phyloP scores from a whole-genome alignment of 805 yeast genomes.

The Yarrowia keelungensis region DNA sequence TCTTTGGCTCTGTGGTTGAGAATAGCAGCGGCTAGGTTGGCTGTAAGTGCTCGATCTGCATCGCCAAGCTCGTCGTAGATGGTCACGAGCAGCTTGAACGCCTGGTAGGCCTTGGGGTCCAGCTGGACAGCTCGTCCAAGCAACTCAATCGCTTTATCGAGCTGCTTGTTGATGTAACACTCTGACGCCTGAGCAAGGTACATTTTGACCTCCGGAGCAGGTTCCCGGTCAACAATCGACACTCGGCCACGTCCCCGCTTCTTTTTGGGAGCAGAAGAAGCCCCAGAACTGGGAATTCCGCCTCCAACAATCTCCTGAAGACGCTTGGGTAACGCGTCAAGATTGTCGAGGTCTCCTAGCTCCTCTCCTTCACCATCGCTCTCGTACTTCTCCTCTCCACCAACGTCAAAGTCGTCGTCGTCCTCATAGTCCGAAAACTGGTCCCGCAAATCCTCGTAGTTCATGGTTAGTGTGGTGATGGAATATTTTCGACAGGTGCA shows the following conservation, averaged over 20 bases:
- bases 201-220: conserved; percentile 71
- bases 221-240: conserved; percentile 48
- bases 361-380: conserved; percentile 28
- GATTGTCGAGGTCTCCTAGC: conserved; percentile 3
- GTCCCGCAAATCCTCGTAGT: conserved; percentile 32
- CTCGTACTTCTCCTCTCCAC: conserved; percentile 6
- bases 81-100: conserved; percentile 47
- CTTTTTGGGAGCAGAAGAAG: conserved; percentile 1
- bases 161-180: conserved; percentile 69
- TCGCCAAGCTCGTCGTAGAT: conserved; percentile 61
- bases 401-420: conserved; percentile 28
- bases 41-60: conserved; percentile 49
- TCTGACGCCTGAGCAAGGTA: conserved; percentile 77
- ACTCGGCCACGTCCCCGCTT: conserved; percentile 50
- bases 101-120: conserved; percentile 47
- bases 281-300: conserved; percentile 37
- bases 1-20: conserved; percentile 78
- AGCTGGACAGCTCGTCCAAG: conserved; percentile 48
- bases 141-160: conserved; percentile 46
- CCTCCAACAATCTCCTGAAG: conserved; percentile 42
- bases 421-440: conserved; percentile 36
- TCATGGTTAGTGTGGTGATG: background rate
- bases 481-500: no score
- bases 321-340: conserved; percentile 19
- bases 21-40: conserved; percentile 62